phyloP scores from a whole-genome alignment of 768 basidiomycete genomes.

The Amanita pseudoporphyria region DNA sequence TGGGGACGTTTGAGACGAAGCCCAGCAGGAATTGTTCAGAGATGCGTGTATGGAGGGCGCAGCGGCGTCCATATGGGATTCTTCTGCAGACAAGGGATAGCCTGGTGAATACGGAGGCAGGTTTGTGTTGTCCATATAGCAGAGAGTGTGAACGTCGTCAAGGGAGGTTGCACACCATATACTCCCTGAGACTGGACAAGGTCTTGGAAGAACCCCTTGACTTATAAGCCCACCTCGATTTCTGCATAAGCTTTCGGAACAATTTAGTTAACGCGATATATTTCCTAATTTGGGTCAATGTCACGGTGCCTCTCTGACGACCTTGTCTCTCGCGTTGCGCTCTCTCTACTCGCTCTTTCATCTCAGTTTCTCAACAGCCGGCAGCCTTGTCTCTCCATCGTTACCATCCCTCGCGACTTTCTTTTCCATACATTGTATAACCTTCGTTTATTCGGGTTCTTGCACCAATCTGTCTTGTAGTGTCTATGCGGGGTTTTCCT shows the following conservation, averaged over 20 bases:
- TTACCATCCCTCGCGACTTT: neutral
- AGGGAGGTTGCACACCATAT: constrained; percentile 5
- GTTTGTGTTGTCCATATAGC: constrained; percentile 5
- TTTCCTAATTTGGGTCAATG: constrained; percentile 11
- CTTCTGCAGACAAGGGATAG: neutral
- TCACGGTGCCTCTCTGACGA: constrained; percentile 18
- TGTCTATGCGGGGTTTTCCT: constrained; percentile 4
- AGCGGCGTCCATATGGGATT: constrained; percentile 1
- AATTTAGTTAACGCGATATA: constrained; percentile 16
- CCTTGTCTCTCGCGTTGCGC: constrained; percentile 14
- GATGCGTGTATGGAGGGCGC: constrained; percentile 17
- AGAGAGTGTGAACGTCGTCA: constrained; percentile 1
- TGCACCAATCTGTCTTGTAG: neutral
- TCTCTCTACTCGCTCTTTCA: neutral
- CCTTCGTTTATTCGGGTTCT: neutral
- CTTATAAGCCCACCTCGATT: constrained; percentile 8
- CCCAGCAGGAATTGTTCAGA: constrained; percentile 10
- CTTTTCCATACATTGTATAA: neutral
- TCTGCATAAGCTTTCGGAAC: constrained; percentile 11
- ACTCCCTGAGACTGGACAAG: constrained; percentile 5
- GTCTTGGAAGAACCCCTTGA: constrained; percentile 8
- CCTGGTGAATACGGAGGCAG: constrained; percentile 3
- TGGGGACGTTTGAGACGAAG: constrained; percentile 3
- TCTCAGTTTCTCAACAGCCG: neutral
- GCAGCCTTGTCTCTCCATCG: too few relatives aligned